Evolutionary conservation across 257 asterid species (phyloP).

Genomic region (Anisodus tanguticus): DNA sequence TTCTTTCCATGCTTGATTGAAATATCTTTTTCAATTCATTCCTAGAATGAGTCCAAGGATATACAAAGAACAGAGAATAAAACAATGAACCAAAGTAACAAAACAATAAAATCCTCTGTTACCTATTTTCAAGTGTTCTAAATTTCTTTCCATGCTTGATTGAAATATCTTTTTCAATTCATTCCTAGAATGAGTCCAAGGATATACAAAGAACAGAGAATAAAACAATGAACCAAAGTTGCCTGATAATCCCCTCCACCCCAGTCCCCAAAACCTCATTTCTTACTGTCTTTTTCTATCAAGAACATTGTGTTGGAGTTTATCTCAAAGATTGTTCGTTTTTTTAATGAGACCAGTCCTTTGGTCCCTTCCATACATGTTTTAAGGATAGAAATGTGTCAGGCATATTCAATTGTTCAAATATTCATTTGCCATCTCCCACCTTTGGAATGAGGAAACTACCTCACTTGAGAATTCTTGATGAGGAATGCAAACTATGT

Average conservation of each 20-base stretch:
- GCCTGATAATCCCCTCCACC: not conserved
- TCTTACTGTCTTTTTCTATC: not conserved
- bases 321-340: not conserved
- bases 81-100: not conserved
- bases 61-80: not conserved
- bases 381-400: too few species aligned
- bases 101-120: too few species aligned
- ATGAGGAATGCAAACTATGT: not conserved
- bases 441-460: slow-evolving; percentile 1
- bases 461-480: not conserved
- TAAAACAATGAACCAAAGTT: not conserved
- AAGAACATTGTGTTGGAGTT: not conserved
- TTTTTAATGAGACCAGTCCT: not conserved
- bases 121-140: too few species aligned
- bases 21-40: not conserved
- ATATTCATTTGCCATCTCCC: slow-evolving; percentile 12
- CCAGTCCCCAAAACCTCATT: not conserved
- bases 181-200: not conserved
- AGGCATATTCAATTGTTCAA: not conserved
- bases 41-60: not conserved
- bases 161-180: not conserved
- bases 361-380: too few species aligned
- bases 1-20: not conserved
- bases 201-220: not conserved
- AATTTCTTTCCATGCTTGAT: not conserved